Evolutionary conservation across 2,329 filamentous ascomycete species (phyloP).

Genomic region (Fusarium pseudograminearum): DNA sequence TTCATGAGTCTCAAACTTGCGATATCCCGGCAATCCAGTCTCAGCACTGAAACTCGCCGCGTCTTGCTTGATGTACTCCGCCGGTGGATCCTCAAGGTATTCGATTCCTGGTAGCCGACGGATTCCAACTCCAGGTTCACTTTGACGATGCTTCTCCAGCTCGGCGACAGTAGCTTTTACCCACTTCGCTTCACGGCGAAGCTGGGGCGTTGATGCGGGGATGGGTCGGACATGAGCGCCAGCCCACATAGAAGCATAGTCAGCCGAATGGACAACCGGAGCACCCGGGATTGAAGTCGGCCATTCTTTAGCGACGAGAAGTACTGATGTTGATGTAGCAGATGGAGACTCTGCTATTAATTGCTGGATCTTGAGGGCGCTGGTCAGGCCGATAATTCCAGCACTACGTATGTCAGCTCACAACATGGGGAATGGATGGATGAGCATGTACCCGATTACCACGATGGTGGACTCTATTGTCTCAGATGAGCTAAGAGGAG

Average conservation of each 20-base stretch:
- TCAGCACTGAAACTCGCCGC: constrained; percentile 45
- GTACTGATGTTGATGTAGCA: constrained; percentile 21
- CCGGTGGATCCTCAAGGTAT: constrained; percentile 61
- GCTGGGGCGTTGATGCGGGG: constrained; percentile 52
- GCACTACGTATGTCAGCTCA: constrained; percentile 54
- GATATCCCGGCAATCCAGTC: constrained; percentile 48
- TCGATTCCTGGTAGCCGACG: constrained; percentile 64
- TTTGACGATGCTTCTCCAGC: constrained; percentile 39
- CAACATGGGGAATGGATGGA: fast-evolving
- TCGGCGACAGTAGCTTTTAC: constrained; percentile 47
- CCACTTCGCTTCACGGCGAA: constrained; percentile 51
- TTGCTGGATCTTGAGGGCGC: constrained; percentile 60
- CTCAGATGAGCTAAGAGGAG: not conserved
- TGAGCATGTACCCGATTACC: constrained; percentile 45
- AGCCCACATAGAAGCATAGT: constrained; percentile 70
- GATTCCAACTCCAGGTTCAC: constrained; percentile 57
- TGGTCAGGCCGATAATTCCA: constrained; percentile 65
- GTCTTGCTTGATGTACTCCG: constrained; percentile 53
- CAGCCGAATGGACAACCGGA: constrained; percentile 46
- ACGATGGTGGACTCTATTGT: constrained; percentile 40
- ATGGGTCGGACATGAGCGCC: constrained; percentile 68
- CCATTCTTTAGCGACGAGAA: constrained; percentile 53
- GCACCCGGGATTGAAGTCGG: constrained; percentile 51
- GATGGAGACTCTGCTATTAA: constrained; percentile 15
- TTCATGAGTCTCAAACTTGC: constrained; percentile 50